Percentiles rank a stretch among this genome's conserved stretches.
phyloP scores from a whole-genome alignment of 345 rosid species.

The Citrus cavaleriei region DNA sequence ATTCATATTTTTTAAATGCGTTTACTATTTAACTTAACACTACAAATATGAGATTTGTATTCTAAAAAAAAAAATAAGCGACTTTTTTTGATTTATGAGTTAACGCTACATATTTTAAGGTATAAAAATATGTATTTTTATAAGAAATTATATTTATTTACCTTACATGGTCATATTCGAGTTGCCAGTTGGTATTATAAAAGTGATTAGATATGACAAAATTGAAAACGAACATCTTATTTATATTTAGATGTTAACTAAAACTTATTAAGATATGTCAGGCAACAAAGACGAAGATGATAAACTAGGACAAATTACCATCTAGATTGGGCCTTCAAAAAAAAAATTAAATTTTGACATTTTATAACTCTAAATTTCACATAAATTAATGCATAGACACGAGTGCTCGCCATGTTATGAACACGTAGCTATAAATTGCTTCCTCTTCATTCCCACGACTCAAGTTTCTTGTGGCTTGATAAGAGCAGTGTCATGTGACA shows the following conservation, averaged over 20 bases:
- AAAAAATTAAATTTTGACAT: neutral
- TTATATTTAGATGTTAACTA: too few relatives aligned
- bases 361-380: neutral
- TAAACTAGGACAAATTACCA: neutral
- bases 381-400: neutral
- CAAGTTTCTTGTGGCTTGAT: neutral
- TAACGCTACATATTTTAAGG: fast-evolving
- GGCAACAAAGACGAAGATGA: neutral
- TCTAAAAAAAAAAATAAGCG: too few relatives aligned
- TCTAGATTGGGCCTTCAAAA: neutral
- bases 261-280: fast-evolving
- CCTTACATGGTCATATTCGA: too few relatives aligned
- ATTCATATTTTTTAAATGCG: neutral
- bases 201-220: too few relatives aligned
- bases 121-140: too few relatives aligned
- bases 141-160: too few relatives aligned
- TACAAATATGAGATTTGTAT: too few relatives aligned
- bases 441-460: neutral
- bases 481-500: neutral
- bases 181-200: too few relatives aligned
- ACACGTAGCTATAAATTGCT: neutral
- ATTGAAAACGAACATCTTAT: too few relatives aligned
- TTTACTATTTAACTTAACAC: too few relatives aligned
- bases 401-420: neutral
- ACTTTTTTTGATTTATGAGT: too few relatives aligned